A percentile compares a stretch with the other conserved stretches of the same genome.
phyloP scores from a whole-genome alignment of 495 filamentous ascomycete species.

The Lophiotrema nucula region DNA sequence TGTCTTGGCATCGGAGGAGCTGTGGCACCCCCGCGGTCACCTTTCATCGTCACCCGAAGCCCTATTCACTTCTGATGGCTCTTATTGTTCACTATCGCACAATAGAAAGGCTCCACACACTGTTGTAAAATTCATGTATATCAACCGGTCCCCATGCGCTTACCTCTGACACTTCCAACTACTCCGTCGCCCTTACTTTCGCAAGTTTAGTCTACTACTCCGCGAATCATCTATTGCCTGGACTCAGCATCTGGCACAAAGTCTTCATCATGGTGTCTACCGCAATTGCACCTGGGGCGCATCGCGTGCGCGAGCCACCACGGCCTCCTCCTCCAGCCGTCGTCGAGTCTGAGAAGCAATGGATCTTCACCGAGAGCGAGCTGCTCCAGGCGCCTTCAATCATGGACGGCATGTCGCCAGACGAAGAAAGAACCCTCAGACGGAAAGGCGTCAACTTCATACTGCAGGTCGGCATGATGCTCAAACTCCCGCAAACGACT shows the following conservation, averaged over 20 bases:
- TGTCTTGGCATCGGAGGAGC: too few species aligned
- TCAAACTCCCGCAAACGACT: slow-evolving; percentile 89
- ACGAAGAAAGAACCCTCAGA: slow-evolving; percentile 72
- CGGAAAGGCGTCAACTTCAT: slow-evolving; percentile 96
- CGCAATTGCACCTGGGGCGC: neutral
- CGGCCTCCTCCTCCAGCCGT: slow-evolving; percentile 48
- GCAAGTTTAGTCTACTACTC: too few species aligned
- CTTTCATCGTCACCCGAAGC: too few species aligned
- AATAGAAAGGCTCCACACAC: too few species aligned
- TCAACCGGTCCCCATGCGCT: neutral
- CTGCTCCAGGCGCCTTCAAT: slow-evolving; percentile 78
- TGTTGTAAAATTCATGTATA: too few species aligned
- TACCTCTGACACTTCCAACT: neutral
- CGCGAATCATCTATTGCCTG: too few species aligned
- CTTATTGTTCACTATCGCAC: too few species aligned
- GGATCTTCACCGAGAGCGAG: slow-evolving; percentile 86
- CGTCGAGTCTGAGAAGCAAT: slow-evolving; percentile 65
- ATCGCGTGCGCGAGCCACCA: slow-evolving; percentile 29
- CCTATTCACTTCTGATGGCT: too few species aligned
- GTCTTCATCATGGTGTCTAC: neutral
- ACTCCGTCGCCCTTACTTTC: neutral
- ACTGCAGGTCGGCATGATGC: slow-evolving; percentile 84
- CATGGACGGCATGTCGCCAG: slow-evolving; percentile 71
- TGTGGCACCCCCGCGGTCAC: too few species aligned
- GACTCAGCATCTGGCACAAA: too few species aligned